A percentile compares a stretch with the other conserved stretches of the same genome.
These are phyloP conservation scores for Collybia sordida DNA, from an alignment of 768 basidiomycete genomes.

Conservation along the genomic window DNA sequence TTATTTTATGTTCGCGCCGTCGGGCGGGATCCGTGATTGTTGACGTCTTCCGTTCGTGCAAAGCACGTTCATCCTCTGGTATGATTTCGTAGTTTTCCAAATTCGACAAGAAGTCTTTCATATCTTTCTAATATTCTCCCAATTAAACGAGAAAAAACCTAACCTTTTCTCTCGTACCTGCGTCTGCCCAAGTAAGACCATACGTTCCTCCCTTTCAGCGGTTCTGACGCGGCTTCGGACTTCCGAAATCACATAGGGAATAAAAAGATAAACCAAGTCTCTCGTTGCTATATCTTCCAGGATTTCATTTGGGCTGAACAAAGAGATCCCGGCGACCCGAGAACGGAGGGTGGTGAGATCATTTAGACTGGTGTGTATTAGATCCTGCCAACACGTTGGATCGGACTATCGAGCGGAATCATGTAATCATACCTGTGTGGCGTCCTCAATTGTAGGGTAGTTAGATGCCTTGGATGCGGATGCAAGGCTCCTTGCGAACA, in stretches of 20 bases:
- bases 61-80: slow-evolving; percentile 53
- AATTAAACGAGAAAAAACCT: slow-evolving; percentile 15
- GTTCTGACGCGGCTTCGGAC: slow-evolving; percentile 60
- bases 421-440: slow-evolving; percentile 36
- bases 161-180: slow-evolving; percentile 45
- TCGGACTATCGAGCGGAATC: not conserved
- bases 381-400: slow-evolving; percentile 39
- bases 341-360: slow-evolving; percentile 56
- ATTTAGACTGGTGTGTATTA: slow-evolving; percentile 51
- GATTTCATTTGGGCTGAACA: slow-evolving; percentile 84
- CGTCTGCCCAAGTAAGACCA: slow-evolving; percentile 51
- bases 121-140: slow-evolving; percentile 38
- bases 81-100: slow-evolving; percentile 70
- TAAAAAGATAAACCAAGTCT: slow-evolving; percentile 73
- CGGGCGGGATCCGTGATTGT: slow-evolving; percentile 62
- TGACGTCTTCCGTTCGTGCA: slow-evolving; percentile 50
- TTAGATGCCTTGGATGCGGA: slow-evolving; percentile 37
- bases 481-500: slow-evolving; percentile 35
- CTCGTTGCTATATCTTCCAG: slow-evolving; percentile 80
- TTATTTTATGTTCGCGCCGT: slow-evolving; percentile 86
- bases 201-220: slow-evolving; percentile 54
- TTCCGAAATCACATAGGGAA: slow-evolving; percentile 69
- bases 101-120: slow-evolving; percentile 44
- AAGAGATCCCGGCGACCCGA: slow-evolving; percentile 56
- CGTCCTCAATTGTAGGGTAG: slow-evolving; percentile 40